Evolutionary conservation across 495 filamentous ascomycete species (phyloP).

Genomic region (Penicillium argentinense): DNA sequence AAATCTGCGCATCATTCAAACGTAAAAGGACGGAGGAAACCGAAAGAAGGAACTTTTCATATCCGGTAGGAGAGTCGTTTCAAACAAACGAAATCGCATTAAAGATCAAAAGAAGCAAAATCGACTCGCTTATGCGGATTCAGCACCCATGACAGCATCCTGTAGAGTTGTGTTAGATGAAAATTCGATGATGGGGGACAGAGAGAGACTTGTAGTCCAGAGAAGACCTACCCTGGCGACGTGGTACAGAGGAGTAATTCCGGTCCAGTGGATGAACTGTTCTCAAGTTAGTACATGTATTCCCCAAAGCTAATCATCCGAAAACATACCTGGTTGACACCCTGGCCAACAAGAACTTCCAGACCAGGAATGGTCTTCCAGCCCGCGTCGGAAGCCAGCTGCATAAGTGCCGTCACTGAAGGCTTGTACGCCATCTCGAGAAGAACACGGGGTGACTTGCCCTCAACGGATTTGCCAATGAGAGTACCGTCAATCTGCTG

Average conservation of each 20-base stretch:
- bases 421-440: conserved; percentile 98
- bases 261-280: conserved; percentile 77
- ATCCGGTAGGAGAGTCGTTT: not conserved
- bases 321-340: conserved; percentile 61
- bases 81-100: not conserved
- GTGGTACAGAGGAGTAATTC: conserved; percentile 66
- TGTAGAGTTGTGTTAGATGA: too few relatives aligned
- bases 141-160: conserved; percentile 31
- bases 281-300: conserved; percentile 17
- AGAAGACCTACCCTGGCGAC: conserved; percentile 53
- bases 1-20: conserved; percentile 1
- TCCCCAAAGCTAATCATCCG: not conserved
- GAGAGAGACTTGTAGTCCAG: too few relatives aligned
- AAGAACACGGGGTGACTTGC: conserved; percentile 55
- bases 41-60: not conserved
- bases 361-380: conserved; percentile 86
- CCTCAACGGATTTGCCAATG: conserved; percentile 25
- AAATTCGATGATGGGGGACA: too few relatives aligned
- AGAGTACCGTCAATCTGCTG: conserved; percentile 37
- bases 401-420: conserved; percentile 77
- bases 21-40: not conserved
- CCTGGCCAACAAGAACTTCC: conserved; percentile 89
- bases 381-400: conserved; percentile 73
- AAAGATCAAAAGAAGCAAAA: not conserved
- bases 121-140: conserved; percentile 14